Conservation (phyloP, 139 green algal genomes). For the Ulvella scutata region DNA sequence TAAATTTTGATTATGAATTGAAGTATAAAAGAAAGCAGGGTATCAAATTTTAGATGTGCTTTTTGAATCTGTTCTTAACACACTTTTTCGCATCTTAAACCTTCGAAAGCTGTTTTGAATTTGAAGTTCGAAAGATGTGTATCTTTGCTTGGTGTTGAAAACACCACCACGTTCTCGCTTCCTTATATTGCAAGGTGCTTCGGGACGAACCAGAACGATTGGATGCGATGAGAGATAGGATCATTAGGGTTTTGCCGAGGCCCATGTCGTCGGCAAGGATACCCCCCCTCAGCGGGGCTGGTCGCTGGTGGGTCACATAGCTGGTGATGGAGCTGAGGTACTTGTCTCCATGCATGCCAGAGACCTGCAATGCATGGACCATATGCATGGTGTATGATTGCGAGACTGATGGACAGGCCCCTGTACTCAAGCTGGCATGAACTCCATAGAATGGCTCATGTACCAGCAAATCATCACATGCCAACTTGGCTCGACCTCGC, state of each 20-base stretch:
- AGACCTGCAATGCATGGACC: no score
- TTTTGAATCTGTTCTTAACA: no score
- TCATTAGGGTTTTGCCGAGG: slow-evolving; percentile 45
- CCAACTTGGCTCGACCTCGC: no score
- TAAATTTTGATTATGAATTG: background rate
- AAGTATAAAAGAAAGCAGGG: background rate
- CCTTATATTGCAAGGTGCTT: background rate
- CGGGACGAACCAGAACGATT: slow-evolving; percentile 22
- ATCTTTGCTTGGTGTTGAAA: background rate
- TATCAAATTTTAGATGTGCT: background rate
- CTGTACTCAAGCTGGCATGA: no score
- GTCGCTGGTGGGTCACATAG: slow-evolving; percentile 12
- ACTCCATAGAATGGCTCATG: no score
- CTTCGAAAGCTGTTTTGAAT: background rate
- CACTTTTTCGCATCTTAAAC: background rate
- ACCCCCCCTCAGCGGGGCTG: slow-evolving; percentile 34
- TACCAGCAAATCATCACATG: no score
- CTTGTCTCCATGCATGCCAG: no score
- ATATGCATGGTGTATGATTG: no score
- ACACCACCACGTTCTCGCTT: background rate
- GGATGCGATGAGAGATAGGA: slow-evolving; percentile 39
- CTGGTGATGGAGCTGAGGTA: slow-evolving; percentile 26
- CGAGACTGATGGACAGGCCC: no score
- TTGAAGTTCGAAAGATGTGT: background rate
- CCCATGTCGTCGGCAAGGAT: slow-evolving; percentile 69